Conservation (phyloP, 352 stramenopile species). For the Phytophthora sp. region DNA sequence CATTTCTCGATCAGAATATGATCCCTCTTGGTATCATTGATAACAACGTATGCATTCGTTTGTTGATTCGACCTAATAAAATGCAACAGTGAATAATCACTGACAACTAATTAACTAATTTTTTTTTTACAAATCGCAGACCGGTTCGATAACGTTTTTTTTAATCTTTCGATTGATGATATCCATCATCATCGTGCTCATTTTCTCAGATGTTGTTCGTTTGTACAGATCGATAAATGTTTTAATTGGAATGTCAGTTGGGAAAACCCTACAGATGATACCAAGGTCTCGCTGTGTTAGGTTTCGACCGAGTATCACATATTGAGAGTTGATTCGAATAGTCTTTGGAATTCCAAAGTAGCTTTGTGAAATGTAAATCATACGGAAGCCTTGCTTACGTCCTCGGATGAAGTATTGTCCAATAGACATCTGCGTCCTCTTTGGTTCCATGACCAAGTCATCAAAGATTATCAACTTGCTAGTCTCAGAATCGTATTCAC, state of each 20-base stretch:
- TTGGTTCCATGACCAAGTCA: not conserved
- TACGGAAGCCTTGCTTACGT: constrained; percentile 3
- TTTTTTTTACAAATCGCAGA: constrained; percentile 14
- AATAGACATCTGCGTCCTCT: constrained; percentile 12
- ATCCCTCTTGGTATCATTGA: constrained; percentile 4
- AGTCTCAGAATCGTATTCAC: constrained; percentile 18
- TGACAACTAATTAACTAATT: not conserved
- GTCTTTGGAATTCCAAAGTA: constrained; percentile 22
- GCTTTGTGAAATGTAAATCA: constrained; percentile 23
- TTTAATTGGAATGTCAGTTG: constrained; percentile 14
- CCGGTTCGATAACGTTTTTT: constrained; percentile 18
- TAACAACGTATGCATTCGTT: constrained; percentile 23
- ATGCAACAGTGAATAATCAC: not conserved
- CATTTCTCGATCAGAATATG: not conserved
- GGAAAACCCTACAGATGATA: constrained; percentile 17
- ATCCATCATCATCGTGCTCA: constrained; percentile 27
- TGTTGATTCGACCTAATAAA: constrained; percentile 22
- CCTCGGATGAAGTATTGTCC: constrained; percentile 12
- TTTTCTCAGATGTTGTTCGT: constrained; percentile 3
- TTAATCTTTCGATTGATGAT: constrained; percentile 25
- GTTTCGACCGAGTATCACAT: constrained; percentile 13
- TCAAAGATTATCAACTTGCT: constrained; percentile 21
- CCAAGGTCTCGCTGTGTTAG: constrained; percentile 13
- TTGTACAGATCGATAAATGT: constrained; percentile 24
- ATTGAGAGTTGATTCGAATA: constrained; percentile 19